Percentiles rank a stretch among this genome's conserved stretches.
phyloP scores from a whole-genome alignment of 73 alveolate genomes.

The Tetrahymena thermophila region DNA sequence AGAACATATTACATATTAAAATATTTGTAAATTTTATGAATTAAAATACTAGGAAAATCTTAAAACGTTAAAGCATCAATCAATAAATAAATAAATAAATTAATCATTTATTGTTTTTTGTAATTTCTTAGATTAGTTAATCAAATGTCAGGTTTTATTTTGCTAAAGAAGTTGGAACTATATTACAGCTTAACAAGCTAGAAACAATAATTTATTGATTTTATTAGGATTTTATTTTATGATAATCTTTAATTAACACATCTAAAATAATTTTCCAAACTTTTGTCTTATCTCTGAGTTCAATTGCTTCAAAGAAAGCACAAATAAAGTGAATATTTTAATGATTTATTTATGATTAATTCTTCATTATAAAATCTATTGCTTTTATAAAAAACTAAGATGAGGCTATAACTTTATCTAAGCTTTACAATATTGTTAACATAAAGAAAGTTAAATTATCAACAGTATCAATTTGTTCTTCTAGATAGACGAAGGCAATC shows the following conservation, averaged over 20 bases:
- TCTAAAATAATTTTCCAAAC: not conserved
- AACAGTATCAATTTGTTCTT: not conserved
- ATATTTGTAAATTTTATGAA: too few relatives aligned
- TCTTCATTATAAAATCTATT: not conserved
- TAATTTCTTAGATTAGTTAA: not conserved
- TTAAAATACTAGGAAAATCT: too few relatives aligned
- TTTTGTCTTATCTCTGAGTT: not conserved
- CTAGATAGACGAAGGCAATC: not conserved
- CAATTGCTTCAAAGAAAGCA: not conserved
- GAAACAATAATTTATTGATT: not conserved
- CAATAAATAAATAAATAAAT: not conserved
- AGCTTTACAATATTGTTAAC: not conserved
- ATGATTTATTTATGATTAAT: not conserved
- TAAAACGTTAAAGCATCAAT: too few relatives aligned
- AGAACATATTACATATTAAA: too few relatives aligned
- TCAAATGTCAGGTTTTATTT: not conserved
- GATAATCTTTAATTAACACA: not conserved
- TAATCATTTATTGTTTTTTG: not conserved
- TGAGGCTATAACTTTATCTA: not conserved
- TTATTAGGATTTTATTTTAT: not conserved
- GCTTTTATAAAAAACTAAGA: not conserved
- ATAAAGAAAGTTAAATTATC: not conserved
- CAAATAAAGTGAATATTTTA: not conserved
- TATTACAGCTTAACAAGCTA: not conserved
- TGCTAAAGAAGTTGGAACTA: not conserved